A percentile compares a stretch with the other conserved stretches of the same genome.
Evolutionary conservation across 148 eudicot species (phyloP).

Genomic region (Agrostemma githago): DNA sequence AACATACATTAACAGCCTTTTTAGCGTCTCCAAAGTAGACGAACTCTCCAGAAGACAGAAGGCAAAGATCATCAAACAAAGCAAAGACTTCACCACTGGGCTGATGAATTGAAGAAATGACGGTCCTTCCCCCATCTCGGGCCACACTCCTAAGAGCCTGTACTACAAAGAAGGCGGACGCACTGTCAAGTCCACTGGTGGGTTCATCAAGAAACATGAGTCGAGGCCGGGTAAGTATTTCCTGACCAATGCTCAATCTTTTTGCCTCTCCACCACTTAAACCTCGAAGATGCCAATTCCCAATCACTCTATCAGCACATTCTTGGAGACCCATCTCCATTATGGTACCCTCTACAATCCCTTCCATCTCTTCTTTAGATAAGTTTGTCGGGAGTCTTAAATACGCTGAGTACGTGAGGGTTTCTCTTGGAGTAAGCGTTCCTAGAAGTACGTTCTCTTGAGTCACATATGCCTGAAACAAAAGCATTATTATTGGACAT

Average conservation of each 20-base stretch:
- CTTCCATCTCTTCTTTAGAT: conserved; percentile 44
- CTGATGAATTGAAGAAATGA: conserved; percentile 79
- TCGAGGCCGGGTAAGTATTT: conserved; percentile 59
- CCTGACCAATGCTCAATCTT: conserved; percentile 73
- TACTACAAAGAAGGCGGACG: conserved; percentile 79
- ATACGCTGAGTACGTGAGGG: conserved; percentile 66
- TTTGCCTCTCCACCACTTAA: conserved; percentile 81
- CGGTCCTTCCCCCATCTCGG: conserved; percentile 54
- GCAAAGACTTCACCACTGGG: conserved; percentile 87
- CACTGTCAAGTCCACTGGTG: conserved; percentile 84
- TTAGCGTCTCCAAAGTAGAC: conserved; percentile 78
- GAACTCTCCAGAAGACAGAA: conserved; percentile 68
- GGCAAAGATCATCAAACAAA: conserved; percentile 69
- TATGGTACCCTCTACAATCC: conserved; percentile 52
- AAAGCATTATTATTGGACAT: background rate
- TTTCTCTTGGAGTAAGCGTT: conserved; percentile 64
- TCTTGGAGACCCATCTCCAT: conserved; percentile 81
- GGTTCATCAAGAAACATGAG: conserved; percentile 85
- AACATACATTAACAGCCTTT: conserved; percentile 48
- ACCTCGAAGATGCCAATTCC: conserved; percentile 85
- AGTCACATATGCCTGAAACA: conserved; percentile 71
- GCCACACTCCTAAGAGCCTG: conserved; percentile 70
- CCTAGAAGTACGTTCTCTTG: conserved; percentile 71
- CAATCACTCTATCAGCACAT: conserved; percentile 59
- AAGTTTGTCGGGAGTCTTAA: conserved; percentile 59